Evolutionary conservation across 352 stramenopile species (phyloP).

Genomic region (Bremia lactucae): DNA sequence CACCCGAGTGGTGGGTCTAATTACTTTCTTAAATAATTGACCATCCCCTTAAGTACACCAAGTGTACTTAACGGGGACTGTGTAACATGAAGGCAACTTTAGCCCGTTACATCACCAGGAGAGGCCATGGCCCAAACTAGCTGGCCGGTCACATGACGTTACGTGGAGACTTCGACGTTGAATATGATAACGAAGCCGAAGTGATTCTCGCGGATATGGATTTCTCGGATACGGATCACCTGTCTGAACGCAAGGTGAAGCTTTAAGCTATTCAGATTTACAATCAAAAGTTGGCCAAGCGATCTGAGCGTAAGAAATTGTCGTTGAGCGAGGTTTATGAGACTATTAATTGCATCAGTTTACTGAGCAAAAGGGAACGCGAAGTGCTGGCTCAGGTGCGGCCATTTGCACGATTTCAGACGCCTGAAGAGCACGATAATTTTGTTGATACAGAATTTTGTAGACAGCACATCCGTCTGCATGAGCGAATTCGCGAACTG

Average conservation of each 20-base stretch:
- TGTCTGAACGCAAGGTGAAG: constrained; percentile 89
- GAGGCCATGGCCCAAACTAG: constrained; percentile 17
- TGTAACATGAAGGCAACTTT: too few relatives aligned
- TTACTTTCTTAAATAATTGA: too few relatives aligned
- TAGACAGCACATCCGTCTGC: too few relatives aligned
- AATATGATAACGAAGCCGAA: constrained; percentile 97
- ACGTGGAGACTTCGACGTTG: constrained; percentile 94
- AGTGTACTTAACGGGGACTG: too few relatives aligned
- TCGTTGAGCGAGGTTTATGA: constrained; percentile 82
- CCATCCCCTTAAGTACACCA: too few relatives aligned
- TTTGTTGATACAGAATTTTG: too few relatives aligned
- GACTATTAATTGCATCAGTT: constrained; percentile 92
- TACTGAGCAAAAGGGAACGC: constrained; percentile 89
- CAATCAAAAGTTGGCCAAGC: constrained; percentile 92
- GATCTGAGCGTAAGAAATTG: constrained; percentile 86
- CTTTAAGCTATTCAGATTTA: constrained; percentile 94
- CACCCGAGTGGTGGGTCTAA: too few relatives aligned
- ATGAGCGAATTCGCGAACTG: too few relatives aligned
- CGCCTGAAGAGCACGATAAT: constrained; percentile 86
- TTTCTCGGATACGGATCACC: constrained; percentile 82
- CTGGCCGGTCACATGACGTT: constrained; percentile 93
- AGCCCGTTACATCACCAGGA: constrained; percentile 4
- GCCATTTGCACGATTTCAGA: constrained; percentile 93
- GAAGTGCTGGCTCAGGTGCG: constrained; percentile 91
- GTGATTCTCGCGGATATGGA: constrained; percentile 94